Evolutionary conservation across 768 basidiomycete species (phyloP).

Genomic region (Boletus bicolor): DNA sequence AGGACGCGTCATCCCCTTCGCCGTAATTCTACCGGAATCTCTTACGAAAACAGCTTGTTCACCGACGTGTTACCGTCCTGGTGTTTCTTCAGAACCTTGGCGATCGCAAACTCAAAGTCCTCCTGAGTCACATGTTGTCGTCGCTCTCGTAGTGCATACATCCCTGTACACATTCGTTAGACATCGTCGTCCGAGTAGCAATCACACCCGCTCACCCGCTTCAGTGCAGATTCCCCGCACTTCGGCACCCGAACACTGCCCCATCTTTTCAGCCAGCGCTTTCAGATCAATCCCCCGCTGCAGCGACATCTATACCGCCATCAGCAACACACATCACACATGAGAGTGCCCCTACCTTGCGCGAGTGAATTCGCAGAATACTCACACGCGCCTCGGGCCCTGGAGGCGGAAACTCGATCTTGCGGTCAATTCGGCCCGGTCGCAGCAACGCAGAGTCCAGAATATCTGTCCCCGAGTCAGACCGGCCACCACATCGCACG

Average conservation of each 20-base stretch:
- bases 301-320: constrained; percentile 75
- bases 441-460: constrained; percentile 90
- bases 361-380: constrained; percentile 95
- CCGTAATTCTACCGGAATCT: no score
- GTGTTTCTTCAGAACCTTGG: constrained; percentile 97
- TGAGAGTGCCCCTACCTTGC: constrained; percentile 56
- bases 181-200: no score
- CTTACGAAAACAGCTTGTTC: constrained; percentile 82
- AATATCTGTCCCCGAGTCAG: constrained; percentile 58
- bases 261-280: constrained; percentile 97
- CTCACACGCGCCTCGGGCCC: constrained; percentile 95
- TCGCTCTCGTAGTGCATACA: constrained; percentile 95
- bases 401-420: constrained; percentile 98
- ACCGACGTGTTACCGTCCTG: constrained; percentile 92
- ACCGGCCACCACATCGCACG: background rate
- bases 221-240: constrained; percentile 97
- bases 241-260: constrained; percentile 96
- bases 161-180: constrained; percentile 46
- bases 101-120: constrained; percentile 98
- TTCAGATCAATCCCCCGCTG: constrained; percentile 98
- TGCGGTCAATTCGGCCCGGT: constrained; percentile 93
- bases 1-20: constrained; percentile 15
- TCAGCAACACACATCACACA: background rate
- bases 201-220: constrained; percentile 55
- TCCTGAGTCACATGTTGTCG: constrained; percentile 98